A percentile compares a stretch with the other conserved stretches of the same genome.
phyloP scores from a whole-genome alignment of 805 yeast species.

The Grigorovia humatica region DNA sequence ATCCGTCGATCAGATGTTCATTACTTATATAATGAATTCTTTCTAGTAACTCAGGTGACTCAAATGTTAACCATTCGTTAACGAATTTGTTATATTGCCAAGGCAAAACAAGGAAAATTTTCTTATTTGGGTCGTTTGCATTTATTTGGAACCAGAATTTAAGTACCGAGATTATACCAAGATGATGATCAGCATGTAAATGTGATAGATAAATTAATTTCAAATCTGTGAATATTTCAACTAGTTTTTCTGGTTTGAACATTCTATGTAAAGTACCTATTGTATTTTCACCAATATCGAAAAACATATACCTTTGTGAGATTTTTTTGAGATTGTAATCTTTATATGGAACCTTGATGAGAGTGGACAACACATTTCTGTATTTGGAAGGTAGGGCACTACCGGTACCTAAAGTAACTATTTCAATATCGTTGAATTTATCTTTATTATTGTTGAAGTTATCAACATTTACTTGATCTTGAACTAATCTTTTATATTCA shows the following conservation, averaged over 20 bases:
- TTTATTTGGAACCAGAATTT: conserved; percentile 50
- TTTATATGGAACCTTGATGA: conserved; percentile 56
- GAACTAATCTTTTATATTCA: conserved; percentile 17
- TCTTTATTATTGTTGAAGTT: conserved; percentile 25
- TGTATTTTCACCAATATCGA: conserved; percentile 97
- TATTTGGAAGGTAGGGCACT: conserved; percentile 78
- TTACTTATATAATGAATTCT: conserved; percentile 47
- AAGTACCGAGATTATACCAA: conserved; percentile 68
- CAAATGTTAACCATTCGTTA: conserved; percentile 54
- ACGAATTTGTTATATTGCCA: conserved; percentile 62
- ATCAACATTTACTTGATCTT: conserved; percentile 21
- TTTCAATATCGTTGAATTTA: conserved; percentile 47
- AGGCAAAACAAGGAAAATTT: conserved; percentile 59
- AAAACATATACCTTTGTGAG: conserved; percentile 38
- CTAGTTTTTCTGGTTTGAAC: conserved; percentile 38
- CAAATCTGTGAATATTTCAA: conserved; percentile 47
- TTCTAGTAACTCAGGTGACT: conserved; percentile 31
- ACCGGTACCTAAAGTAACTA: conserved; percentile 83
- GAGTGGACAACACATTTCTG: conserved; percentile 75
- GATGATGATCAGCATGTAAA: conserved; percentile 93
- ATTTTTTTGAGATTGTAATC: conserved; percentile 21
- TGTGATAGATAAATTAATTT: conserved; percentile 68
- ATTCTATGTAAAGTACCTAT: conserved; percentile 59
- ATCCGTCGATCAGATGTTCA: conserved; percentile 42
- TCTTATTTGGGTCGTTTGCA: conserved; percentile 28